Base-by-base conservation (phyloP, 2,329 filamentous ascomycete species). In the Penicillium thymicola region DNA sequence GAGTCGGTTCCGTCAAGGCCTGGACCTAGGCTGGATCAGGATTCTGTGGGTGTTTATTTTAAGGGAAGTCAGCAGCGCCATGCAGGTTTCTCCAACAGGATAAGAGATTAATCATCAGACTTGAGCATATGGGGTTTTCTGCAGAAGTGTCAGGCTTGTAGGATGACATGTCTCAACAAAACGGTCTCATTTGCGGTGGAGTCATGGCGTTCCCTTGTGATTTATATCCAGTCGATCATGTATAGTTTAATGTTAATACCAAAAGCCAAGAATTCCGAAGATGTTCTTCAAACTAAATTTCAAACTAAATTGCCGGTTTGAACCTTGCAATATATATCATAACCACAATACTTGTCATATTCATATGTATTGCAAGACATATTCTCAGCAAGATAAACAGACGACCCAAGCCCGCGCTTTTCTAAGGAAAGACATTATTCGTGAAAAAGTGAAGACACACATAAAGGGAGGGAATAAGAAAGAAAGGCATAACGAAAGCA, bases 381-480 rank as follows among this genome's bases (percentile, higher is more conserved):
- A n/a, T 27, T 16, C 18, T 23, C n/a, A 16, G 3, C 14, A 41
- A 38, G 41, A 40, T 13, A 41, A 50, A 36, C 28, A 43, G 3
- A 54, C 5, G 37, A 7, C 13, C 28, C 52, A 37, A 41, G 30
- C 57, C 57, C 54, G 52, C 28, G 45, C 51, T 54, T 51, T 30
- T 42, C 23, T 36, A 36, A 45, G 21, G 54, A 51, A 49, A 51
- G 55, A 58, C 57, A 38, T 54, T n/a, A 54, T 36, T 54, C 51
- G 44, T 54, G 43, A 54, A 49, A 57, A 42, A 27, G 52, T 36
- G 18, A 28, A 30, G 30, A n/a, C 34, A 25, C 23, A 37, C 18
- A 36, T 38, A 9, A 18, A 21, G 16, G 13, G 34, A 52, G 51
- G 37, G 48, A 42, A 51, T 41, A 44, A 27, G 21, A 34, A 32